Base-by-base conservation (phyloP, 1,284 basidiomycete genomes). In the Marasmius oreades region DNA sequence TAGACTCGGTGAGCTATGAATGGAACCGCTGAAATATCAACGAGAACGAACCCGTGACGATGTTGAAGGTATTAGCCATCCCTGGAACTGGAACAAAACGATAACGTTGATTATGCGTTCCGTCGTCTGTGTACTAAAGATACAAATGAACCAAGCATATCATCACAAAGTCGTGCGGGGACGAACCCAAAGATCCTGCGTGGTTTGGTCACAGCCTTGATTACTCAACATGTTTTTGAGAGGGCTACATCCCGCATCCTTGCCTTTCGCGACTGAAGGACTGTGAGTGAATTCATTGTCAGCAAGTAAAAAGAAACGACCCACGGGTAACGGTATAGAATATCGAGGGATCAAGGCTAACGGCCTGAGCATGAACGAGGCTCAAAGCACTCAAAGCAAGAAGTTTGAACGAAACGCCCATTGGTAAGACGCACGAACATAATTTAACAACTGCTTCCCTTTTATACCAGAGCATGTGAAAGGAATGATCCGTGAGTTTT, bases 71-170 rank as follows among this genome's bases (percentile, higher is more conserved):
- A 26, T 60, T 58, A 33, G 39, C 55, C 11, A 37, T 39, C 10
- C 56, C 56, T 14, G 59, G 56, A n/a, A 60, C 59, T 18, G 56
- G 56, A 12, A 60, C 59, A 52, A 60, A 60, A 34, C 59, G 56
- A 39, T 60, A 60, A 31, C 59, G 56, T 45, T 60, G 59, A 26
- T 60, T 60, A 28, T 60, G 59, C 2, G 51, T 28, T 7, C 47
- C 56, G 31, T 60, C 59, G 24, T 60, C 59, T 5, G 39, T 43
- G n/a, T 20, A 47, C 58, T 56, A n/a, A 33, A 26, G 14, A 26
- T 23, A 7, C 23, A 43, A 28, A n/a, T 26, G 20, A 37, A 18
- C n/a, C 20, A 28, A 24, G 24, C 20, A 7, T 34, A 4, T 46
- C 3, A 4, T 18, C 24, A 16, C 11, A 14, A 55, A 47, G 20